Evolutionary conservation across 1,284 basidiomycete genomes (phyloP).

Genomic region (Cryptococcus neoformans): DNA sequence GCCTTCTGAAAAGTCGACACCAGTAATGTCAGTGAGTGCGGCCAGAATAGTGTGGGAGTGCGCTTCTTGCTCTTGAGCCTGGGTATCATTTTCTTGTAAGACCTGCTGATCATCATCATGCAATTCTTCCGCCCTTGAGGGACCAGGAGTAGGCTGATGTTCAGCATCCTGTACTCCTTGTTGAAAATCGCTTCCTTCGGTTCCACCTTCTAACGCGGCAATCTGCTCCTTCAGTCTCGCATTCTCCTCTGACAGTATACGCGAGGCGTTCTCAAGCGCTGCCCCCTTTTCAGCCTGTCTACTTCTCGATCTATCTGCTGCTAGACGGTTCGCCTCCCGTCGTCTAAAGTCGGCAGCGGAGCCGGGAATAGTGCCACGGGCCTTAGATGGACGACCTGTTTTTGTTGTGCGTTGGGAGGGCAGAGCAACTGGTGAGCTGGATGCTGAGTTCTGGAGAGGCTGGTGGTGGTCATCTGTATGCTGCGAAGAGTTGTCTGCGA

Average conservation of each 20-base stretch:
- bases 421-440: not conserved
- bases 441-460: not conserved
- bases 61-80: constrained; percentile 20
- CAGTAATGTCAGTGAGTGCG: constrained; percentile 28
- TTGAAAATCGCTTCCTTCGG: not conserved
- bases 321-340: constrained; percentile 47
- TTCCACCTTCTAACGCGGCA: constrained; percentile 23
- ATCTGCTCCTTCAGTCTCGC: constrained; percentile 36
- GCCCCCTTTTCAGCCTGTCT: constrained; percentile 36
- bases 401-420: not conserved
- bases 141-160: not conserved
- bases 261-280: constrained; percentile 34
- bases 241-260: constrained; percentile 40
- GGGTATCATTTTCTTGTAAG: not conserved
- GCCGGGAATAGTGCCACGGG: constrained; percentile 12
- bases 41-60: constrained; percentile 40
- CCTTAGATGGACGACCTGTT: constrained; percentile 3
- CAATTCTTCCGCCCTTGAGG: not conserved
- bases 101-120: not conserved
- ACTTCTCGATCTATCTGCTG: constrained; percentile 43
- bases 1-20: constrained; percentile 18
- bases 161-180: not conserved
- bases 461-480: not conserved
- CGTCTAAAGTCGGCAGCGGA: constrained; percentile 34
- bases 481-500: not conserved